Evolutionary conservation across 2,329 filamentous ascomycete species (phyloP), one percentile per base, ranked within the genome.

Genomic region (Xylariaceae sp.): DNA sequence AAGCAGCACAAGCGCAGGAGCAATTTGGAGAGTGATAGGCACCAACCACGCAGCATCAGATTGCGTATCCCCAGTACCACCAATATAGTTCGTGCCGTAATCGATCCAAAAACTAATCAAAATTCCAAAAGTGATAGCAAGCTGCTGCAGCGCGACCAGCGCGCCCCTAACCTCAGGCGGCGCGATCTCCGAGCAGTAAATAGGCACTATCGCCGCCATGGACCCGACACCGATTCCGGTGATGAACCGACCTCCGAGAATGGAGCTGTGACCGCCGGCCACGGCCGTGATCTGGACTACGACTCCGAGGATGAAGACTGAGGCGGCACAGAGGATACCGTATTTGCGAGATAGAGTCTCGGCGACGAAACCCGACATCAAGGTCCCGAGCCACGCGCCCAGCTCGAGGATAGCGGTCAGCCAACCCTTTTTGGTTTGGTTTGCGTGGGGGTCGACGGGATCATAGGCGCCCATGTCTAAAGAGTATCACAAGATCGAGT

Each of bases 381-480:
- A 65, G 0, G 83, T 79, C 29, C 86, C 86, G n/a, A 88, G 60
- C 85, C 85, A 90, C 35, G 85, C 86, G 42, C 86, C 86, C 2
- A 90, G 76, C 60, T 89, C 85, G 21, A 90, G 77, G 52, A 88
- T 88, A 2, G 85, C 73, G 1, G 77, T 80, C 5, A 82, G 60
- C 77, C 77, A 81, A 14, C 77, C 78, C 56, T 80, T 80, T 52
- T 75, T 73, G 5, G 74, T 74, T 56, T 74, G 70, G 47, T 74
- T 64, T n/a, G 68, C 67, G 14, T 60, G 67, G 27, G 64, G 57
- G 48, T 72, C 66, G 35, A 71, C 54, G 2, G 69, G 69, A 48
- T 72, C 70, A 51, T 79, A 79, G 25, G 72, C 70, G 40, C 74
- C 76, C 77, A 80, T 81, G 47, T 81, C 74, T 77, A 23, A 7